Base-by-base conservation (phyloP, 352 stramenopile species). In the Elongisporangium undulatum region DNA sequence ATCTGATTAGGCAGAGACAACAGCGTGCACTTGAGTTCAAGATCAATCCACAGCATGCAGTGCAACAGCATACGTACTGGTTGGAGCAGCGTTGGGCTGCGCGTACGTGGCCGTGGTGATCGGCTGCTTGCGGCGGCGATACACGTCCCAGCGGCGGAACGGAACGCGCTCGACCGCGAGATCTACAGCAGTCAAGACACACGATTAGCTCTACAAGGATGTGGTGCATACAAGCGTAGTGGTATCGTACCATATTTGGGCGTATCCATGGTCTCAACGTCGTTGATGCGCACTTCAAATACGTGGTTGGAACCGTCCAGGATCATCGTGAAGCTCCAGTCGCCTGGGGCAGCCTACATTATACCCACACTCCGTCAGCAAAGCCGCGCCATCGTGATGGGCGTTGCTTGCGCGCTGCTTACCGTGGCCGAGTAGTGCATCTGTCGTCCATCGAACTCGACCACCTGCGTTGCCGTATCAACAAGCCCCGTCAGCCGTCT, bases 231-330 rank as follows among this genome's bases (percentile, higher is more conserved):
- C n/a, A 24, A 16, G 29, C 16, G 8, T 3, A 23, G 15, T 26
- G n/a, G 17, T 15, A 21, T 6, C 63, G 23, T 63, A 92, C 82
- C 82, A 72, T 95, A 95, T 82, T 93, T 93, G 41, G 85, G 83
- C n/a, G 91, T 72, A 4, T 92, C 82, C 1, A 41, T 63, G 4
- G 76, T 76, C 61, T 93, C 85, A 38, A 90, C 62, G 51, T 95
- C 85, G 53, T 93, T 92, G 58, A 95, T 95, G 56, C 83, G 85
- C 26, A 95, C 82, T 79, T 95, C 85, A 52, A 95, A 85, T 19
- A 77, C 77, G 22, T 75, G 59, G 63, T 91, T 91, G 6, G 84
- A 74, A 53, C 80, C 75, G 23, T 94, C 85, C 26, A 94, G 62
- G 59, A 92, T 75, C 75, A 92, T 90, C 17, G 73, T 72, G 68